Evolutionary conservation across 176 grass and related monocot species (phyloP), one percentile per base, ranked within the genome.

Genomic region (Triticum turgidum): DNA sequence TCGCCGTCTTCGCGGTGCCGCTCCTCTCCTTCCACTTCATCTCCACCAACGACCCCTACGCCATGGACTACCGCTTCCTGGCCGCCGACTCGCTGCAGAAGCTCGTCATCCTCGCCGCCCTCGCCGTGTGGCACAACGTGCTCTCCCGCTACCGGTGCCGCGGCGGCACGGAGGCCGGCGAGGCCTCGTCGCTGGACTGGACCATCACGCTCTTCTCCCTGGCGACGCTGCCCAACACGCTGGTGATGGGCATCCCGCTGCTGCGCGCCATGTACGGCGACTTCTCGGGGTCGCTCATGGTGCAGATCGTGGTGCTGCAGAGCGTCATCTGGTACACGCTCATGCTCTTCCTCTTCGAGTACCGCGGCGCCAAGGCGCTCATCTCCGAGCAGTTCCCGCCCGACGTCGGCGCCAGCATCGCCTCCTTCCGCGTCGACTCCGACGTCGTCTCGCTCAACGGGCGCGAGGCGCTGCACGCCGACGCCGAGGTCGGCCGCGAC

Each of bases 11-110:
- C 84, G 97, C 97, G 45, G 97, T 99, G 34, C 94, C 97, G 1
- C 94, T 99, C 3, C 92, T 96, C 51, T 99, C 97, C 45, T 99
- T 99, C 89, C 97, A 99, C 92, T 99, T 99, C 90, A 99, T 99
- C 81, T 94, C 94, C 84, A 81, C 51, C 84, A 96, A 96, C 84
- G 39, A 99, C 80, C 94, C 91, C 51, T 99, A 99, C 84, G 79
- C 90, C 65, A 99, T 99, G 97, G 92, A 94, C 72, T 96, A 96
- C 92, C 90, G 88, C 45, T 99, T 99, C 91, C 87, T 99, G 30
- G 97, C 94, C 20, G 94, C 97, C 59, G 97, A 99, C 82, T 92
- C 92, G 25, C 92, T 99, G 5, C 94, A 99, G 83, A 99, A 99
- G 85, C 42, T 99, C 24, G 87, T 99, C 56, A 94, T 99, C 86